Base-by-base conservation (phyloP, 345 rosid species). In the Firmiana major region DNA sequence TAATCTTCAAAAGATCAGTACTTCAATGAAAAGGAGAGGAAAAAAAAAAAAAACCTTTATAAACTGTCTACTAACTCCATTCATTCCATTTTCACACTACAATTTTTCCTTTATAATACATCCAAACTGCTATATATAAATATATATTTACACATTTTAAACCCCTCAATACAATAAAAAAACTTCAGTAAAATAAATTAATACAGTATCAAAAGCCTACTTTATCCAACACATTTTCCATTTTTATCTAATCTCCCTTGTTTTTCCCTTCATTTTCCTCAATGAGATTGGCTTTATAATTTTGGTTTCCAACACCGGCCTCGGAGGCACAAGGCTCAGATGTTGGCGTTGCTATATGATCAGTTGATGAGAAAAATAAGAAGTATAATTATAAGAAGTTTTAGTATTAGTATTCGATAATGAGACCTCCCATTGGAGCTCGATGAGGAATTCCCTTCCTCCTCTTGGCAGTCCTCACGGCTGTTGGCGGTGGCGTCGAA, bases 381-480 rank as follows among this genome's bases (percentile, higher is more conserved):
- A 1, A 64, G 22, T 9, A 9, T 9, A 9, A 19, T 31, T 31
- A 1, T 31, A 31, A 31, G 34, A 31, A 31, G 34, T 31, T 31
- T 31, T 31, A 31, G 3, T 31, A 31, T 73, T 40, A 87, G 65
- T 84, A 89, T 71, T 89, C 86, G 77, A 86, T 73, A 51, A 87
- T 80, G 40, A 89, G 81, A 24, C 89, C 86, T 74, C 90, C 92
- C 90, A 87, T 83, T 1, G 92, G 92, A 59, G 92, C 82, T 26
- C 92, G 81, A 63, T 87, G 90, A 1, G 92, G 92, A 58, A 86
- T 82, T 16, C 92, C 90, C 90, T 89, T 89, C 69, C 92, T 84
- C 63, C 90, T 80, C 86, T 86, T 89, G 4, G 84, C 84, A 0
- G 79, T 64, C 62, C 87, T 82, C 31, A 67, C 65, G 11, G 84